Base-by-base conservation (phyloP, 2,329 filamentous ascomycete genomes). In the Penicillium aurantiogriseum region DNA sequence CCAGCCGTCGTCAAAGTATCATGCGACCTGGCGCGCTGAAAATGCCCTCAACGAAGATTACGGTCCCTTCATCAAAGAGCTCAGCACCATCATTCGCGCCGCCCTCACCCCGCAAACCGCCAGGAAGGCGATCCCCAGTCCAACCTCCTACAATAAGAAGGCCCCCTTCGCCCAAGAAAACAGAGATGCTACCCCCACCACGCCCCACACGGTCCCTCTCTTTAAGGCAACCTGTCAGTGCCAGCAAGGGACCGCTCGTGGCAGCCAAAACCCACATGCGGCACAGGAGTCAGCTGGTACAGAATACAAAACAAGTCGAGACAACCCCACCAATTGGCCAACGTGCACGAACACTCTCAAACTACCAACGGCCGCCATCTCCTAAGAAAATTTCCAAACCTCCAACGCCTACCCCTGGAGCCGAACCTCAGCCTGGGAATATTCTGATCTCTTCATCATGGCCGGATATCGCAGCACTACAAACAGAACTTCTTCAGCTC, bases 401-500 rank as follows among this genome's bases (percentile, higher is more conserved):
- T 5, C 56, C 68, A 21, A 64, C 65, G 6, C 59, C 61, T 17
- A 64, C 60, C 5, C 57, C 60, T 38, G 53, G 57, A 11, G 40
- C 60, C 23, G 36, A 59, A 43, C 13, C 62, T 17, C 63, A 63
- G 15, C 15, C 58, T n/a, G 61, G 59, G 42, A 46, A 60, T 33
- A 63, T 63, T 5, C 59, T 70, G 50, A 64, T 71, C 19, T 64
- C 69, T 19, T 63, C 70, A 7, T 66, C 70, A 9, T 70, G 69
- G 63, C 70, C 73, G 21, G 74, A 77, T 31, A 65, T 74, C 51
- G 62, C 69, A 15, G 69, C 71, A 13, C 50, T 79, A 33, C 74
- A 77, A 55, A 77, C 74, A 0, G 77, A 80, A 57, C 65, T 80
- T 13, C 66, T 80, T 25, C 77, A 80, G 54, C 60, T 80, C 17